Percentiles rank a stretch among this genome's conserved stretches.
Evolutionary conservation across 1,284 basidiomycete species (phyloP).

Genomic region (Cutaneotrichosporon mucoides): DNA sequence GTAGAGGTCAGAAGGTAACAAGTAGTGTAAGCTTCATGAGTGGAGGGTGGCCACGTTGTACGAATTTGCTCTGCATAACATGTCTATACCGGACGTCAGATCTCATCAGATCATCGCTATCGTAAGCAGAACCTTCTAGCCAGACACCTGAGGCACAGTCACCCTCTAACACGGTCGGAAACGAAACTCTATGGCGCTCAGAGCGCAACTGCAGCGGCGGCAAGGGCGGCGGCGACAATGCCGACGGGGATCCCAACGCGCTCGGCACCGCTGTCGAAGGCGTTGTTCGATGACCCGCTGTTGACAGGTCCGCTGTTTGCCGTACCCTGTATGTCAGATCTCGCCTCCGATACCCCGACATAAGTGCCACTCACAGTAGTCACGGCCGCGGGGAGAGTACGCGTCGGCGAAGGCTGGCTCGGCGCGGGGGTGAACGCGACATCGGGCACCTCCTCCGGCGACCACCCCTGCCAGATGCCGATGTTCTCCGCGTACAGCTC

Average conservation of each 20-base stretch:
- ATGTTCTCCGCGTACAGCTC: slow-evolving; percentile 12
- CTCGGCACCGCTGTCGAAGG: not conserved
- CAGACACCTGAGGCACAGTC: no score
- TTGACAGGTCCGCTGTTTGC: no score
- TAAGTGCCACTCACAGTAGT: no score
- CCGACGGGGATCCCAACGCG: not conserved
- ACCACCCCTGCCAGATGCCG: slow-evolving; percentile 15
- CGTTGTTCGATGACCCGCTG: not conserved
- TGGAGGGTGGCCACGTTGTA: not conserved
- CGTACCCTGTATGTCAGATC: no score
- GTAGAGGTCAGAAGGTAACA: no score
- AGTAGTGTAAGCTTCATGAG: no score
- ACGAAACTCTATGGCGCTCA: not conserved
- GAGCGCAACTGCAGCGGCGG: not conserved
- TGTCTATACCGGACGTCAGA: not conserved
- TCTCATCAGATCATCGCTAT: not conserved
- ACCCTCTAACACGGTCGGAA: not conserved
- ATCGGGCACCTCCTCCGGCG: slow-evolving; percentile 1
- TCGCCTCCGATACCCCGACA: no score
- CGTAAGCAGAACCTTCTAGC: not conserved
- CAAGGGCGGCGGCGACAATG: not conserved
- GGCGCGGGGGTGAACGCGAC: not conserved
- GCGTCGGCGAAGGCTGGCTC: no score
- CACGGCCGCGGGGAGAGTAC: no score
- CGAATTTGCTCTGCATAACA: not conserved